Evolutionary conservation across 140 eudicot species (phyloP), one percentile per base, ranked within the genome.

Genomic region (Stevia rebaudiana): DNA sequence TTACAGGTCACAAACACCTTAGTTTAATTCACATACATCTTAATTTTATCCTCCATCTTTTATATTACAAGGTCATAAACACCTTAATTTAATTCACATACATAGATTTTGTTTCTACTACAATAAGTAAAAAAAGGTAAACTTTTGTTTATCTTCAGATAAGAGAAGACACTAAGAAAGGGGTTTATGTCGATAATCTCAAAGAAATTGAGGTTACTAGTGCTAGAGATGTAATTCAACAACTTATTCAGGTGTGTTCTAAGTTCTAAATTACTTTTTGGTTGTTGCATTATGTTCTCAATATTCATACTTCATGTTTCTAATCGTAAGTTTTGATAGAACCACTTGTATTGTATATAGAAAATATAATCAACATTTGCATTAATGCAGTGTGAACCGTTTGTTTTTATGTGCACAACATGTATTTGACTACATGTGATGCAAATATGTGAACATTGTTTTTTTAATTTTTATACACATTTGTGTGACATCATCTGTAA

Each of bases 101-200:
- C 28, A 0, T 31, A 54, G 40, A 13, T 54, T 13, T 28, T 28
- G 11, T 28, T 53, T 51, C 31, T 22, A 11, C 61, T 54, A 54
- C 21, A 54, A 28, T n/a, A n/a, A n/a, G n/a, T n/a, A 53, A 46
- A 51, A 12, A 11, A 10, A 12, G 11, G 2, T 54, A 42, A 58
- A 43, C 21, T 13, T 49, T 18, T 63, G 10, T 43, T 15, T 41
- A 51, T 75, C 16, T 82, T 47, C 84, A 94, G 97, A 81, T 94
- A 30, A 85, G 99, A 78, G 99, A 94, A 79, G 99, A 94, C 78
- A 80, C 80, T 54, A 88, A 94, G 77, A 94, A 94, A 74, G 97
- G 99, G 48, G 83, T 94, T 40, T 83, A 94, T 70, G 97, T 94
- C 8, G 99, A 94, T 49, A 85, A 85, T 76, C 85, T 94, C 51